Conservation (phyloP, 2,329 filamentous ascomycete genomes). For the Byssochlamys sp. region DNA sequence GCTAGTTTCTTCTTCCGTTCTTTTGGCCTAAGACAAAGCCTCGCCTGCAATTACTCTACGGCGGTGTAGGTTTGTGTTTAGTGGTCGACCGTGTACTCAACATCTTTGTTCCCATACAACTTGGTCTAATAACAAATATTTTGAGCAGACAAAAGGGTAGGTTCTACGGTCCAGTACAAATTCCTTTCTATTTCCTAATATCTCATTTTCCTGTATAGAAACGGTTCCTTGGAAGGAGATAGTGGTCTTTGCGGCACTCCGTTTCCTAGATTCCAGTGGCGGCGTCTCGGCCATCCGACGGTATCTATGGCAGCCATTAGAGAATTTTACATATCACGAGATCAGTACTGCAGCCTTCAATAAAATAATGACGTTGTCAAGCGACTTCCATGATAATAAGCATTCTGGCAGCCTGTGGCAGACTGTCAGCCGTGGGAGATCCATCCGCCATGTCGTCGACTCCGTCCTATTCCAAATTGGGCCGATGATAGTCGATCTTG, state of each 20-base stretch:
- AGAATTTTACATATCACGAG: conserved; percentile 48
- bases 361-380: conserved; percentile 59
- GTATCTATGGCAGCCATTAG: conserved; percentile 46
- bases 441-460: conserved; percentile 52
- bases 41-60: conserved; percentile 57
- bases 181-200: conserved; percentile 10
- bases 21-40: conserved; percentile 64
- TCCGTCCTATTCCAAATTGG: conserved; percentile 50
- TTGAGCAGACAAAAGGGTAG: conserved; percentile 44
- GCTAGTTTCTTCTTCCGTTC: conserved; percentile 63
- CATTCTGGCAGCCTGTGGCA: conserved; percentile 56
- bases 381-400: conserved; percentile 61
- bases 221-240: conserved; percentile 46
- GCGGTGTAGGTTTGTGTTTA: conserved; percentile 58
- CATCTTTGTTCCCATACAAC: conserved; percentile 68
- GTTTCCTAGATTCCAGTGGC: conserved; percentile 42
- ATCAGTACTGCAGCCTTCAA: conserved; percentile 54
- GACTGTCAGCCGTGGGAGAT: conserved; percentile 54
- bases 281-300: conserved; percentile 43
- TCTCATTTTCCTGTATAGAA: conserved; percentile 31
- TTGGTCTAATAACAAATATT: conserved; percentile 67
- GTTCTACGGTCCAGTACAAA: conserved; percentile 1
- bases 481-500: conserved; percentile 54
- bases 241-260: conserved; percentile 40
- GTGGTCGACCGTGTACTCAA: conserved; percentile 63